phyloP scores from a whole-genome alignment of 2,329 filamentous ascomycete species.

The Didymella lethalis region DNA sequence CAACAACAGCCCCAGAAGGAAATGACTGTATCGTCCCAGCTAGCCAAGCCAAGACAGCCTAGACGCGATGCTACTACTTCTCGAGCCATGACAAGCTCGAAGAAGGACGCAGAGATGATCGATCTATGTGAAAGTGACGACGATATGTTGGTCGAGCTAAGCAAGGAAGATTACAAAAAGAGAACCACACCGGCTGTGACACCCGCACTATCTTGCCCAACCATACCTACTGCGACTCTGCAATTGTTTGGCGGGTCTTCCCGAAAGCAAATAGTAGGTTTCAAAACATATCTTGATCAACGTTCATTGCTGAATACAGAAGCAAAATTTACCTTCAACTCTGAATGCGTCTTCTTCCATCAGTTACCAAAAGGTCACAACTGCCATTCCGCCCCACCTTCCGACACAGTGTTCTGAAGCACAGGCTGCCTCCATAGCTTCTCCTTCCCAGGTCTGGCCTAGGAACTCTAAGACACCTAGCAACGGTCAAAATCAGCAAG shows the following conservation, averaged over 20 bases:
- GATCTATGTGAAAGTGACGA: slow-evolving; percentile 8
- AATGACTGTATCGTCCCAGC: neutral
- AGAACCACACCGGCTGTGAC: neutral
- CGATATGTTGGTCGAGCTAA: slow-evolving; percentile 1
- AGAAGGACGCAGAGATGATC: neutral
- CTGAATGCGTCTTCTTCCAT: neutral
- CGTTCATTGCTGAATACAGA: neutral
- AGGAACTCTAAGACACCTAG: neutral
- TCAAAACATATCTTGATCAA: neutral
- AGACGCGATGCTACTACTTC: neutral
- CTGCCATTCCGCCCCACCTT: neutral
- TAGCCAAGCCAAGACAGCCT: neutral
- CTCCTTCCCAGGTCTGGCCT: neutral
- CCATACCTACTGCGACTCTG: neutral
- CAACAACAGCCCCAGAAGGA: neutral
- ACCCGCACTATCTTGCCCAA: neutral
- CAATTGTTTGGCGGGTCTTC: neutral
- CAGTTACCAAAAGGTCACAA: neutral
- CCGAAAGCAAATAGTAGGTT: neutral
- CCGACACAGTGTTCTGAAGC: neutral
- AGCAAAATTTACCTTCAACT: neutral
- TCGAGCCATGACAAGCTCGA: neutral
- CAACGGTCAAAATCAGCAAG: neutral
- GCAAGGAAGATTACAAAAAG: neutral
- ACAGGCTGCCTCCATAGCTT: neutral